Base-by-base conservation (phyloP, 2,329 filamentous ascomycete species). In the Pestalotiopsis fici region DNA sequence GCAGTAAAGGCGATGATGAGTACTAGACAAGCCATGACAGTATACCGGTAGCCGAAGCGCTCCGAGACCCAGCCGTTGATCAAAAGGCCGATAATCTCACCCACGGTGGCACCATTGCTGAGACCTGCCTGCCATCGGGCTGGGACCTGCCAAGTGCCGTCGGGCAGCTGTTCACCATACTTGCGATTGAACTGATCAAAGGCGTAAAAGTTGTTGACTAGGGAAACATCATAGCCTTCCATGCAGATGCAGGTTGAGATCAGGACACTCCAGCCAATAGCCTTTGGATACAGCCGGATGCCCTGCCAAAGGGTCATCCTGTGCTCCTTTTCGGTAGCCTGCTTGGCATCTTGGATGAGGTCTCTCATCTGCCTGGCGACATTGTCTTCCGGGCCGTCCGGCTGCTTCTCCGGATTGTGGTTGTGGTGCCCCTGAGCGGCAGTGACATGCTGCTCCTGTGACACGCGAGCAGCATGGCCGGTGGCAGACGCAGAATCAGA, bases 171-270 rank as follows among this genome's bases (percentile, higher is more conserved):
- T 59, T 83, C 80, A 66, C 87, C 87, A 72, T 88, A 89, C 75
- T 88, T 89, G 71, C 77, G 76, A 71, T 86, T 87, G 78, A 89
- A 90, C 72, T 87, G 84, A 4, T 83, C 81, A 66, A 88, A 87
- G 50, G 85, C 86, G 69, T 86, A 95, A 76, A 96, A 94, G 79
- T 95, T 95, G 82, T 91, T 93, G 74, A 96, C 88, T 65, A 97
- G 83, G 74, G 88, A 90, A 67, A 96, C 85, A 76, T 97, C 93
- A 81, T 95, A 97, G 39, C 93, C 94, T 79, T 97, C 94, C 94
- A 97, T 97, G 74, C 88, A 89, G 75, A 97, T 96, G 77, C 92
- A 95, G 0, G 93, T 95, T n/a, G 92, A 95, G 78, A 97, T 95
- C 68, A 97, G 83, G 63, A 97, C 75, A 73, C 90, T 93, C 93